phyloP scores from a whole-genome alignment of 495 filamentous ascomycete genomes.

The Amniculicola lignicola region DNA sequence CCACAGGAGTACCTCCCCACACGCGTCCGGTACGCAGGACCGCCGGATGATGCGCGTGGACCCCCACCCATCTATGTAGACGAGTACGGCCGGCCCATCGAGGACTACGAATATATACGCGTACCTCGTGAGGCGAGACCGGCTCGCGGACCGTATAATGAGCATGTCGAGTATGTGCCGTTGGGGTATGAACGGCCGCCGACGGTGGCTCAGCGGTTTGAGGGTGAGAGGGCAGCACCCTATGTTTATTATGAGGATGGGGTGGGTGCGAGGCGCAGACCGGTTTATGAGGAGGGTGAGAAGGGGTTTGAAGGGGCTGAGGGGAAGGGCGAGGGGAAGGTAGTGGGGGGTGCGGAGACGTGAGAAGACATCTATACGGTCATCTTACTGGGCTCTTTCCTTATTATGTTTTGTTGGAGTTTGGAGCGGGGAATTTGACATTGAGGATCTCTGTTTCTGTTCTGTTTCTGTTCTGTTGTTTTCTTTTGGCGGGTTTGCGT shows the following conservation, averaged over 20 bases:
- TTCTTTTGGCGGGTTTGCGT: too few species aligned
- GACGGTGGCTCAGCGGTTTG: conserved; percentile 9
- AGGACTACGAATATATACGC: conserved; percentile 26
- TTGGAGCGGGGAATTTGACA: too few species aligned
- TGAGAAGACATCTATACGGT: too few species aligned
- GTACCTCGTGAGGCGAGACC: conserved; percentile 17
- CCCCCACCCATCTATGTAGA: conserved; percentile 23
- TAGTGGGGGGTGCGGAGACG: too few species aligned
- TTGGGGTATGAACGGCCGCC: conserved; percentile 17
- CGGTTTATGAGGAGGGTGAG: too few species aligned
- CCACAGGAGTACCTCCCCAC: conserved; percentile 11
- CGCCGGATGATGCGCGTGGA: conserved; percentile 10
- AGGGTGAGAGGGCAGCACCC: conserved; percentile 1
- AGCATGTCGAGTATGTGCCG: conserved; percentile 11
- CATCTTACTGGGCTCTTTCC: too few species aligned
- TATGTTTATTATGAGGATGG: conserved; percentile 34
- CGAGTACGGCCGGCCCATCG: conserved; percentile 15
- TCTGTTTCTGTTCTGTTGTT: too few species aligned
- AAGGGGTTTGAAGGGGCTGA: too few species aligned
- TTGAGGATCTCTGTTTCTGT: too few species aligned
- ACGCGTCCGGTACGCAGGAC: conserved; percentile 17
- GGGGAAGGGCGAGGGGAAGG: too few species aligned
- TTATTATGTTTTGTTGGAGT: too few species aligned
- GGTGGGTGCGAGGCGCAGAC: too few species aligned
- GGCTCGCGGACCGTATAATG: conserved; percentile 7